Evolutionary conservation across 257 asterid species (phyloP).

Genomic region (Marsdenia floribunda): DNA sequence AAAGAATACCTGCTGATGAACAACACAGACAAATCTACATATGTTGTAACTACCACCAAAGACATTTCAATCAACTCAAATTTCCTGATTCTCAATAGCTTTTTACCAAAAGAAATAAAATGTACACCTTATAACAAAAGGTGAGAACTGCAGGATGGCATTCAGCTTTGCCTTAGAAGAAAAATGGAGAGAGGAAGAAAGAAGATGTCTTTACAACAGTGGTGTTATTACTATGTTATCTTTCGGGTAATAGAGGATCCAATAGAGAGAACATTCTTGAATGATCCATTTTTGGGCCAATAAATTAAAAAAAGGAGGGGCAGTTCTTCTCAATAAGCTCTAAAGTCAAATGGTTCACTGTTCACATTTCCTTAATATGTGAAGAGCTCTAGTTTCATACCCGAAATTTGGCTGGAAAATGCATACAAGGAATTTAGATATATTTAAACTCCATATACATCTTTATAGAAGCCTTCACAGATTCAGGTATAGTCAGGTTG

Average conservation of each 20-base stretch:
- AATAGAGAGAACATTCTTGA: neutral
- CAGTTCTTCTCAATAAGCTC: neutral
- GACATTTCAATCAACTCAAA: neutral
- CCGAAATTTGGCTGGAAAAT: neutral
- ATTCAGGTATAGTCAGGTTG: neutral
- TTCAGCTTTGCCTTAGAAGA: neutral
- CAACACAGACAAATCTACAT: neutral
- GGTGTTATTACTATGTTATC: neutral
- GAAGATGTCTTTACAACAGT: neutral
- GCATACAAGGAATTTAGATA: too few species aligned
- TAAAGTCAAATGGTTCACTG: neutral
- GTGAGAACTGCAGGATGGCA: neutral
- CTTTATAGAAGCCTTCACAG: neutral
- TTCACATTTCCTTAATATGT: neutral
- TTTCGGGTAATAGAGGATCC: neutral
- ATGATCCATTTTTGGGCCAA: neutral
- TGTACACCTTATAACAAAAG: neutral
- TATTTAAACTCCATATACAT: neutral
- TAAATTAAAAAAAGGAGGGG: neutral
- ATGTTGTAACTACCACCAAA: neutral
- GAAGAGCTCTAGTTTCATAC: neutral
- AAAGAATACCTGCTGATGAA: neutral
- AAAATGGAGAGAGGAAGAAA: neutral
- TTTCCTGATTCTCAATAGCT: neutral
- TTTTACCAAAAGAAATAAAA: neutral